Evolutionary conservation across 805 yeast genomes (phyloP).

Genomic region (Metschnikowia bowlesiae): DNA sequence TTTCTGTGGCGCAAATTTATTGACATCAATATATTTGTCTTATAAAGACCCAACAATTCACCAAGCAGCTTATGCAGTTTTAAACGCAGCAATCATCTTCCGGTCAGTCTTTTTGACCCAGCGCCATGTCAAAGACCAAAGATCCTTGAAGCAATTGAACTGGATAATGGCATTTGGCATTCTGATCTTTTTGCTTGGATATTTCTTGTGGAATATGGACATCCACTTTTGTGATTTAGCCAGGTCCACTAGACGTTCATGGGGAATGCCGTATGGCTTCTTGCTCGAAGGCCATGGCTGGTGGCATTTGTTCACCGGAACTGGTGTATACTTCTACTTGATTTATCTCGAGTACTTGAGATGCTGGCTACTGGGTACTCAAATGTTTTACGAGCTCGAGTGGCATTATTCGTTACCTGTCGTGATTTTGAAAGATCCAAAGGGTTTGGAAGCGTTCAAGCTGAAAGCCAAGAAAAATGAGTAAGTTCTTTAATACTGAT

Average conservation of each 20-base stretch:
- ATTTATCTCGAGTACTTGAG: constrained; percentile 74
- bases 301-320: constrained; percentile 91
- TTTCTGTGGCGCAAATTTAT: constrained; percentile 48
- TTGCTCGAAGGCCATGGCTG: constrained; percentile 91
- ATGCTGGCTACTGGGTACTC: constrained; percentile 56
- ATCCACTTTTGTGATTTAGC: constrained; percentile 68
- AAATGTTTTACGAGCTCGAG: constrained; percentile 50
- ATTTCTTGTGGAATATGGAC: constrained; percentile 84
- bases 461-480: constrained; percentile 7
- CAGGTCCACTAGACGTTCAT: constrained; percentile 51
- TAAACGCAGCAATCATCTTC: constrained; percentile 69
- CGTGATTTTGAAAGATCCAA: constrained; percentile 11
- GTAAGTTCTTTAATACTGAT: not conserved
- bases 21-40: constrained; percentile 70
- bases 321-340: constrained; percentile 83
- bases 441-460: constrained; percentile 12
- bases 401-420: constrained; percentile 45
- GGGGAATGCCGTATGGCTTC: constrained; percentile 83
- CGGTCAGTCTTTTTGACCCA: constrained; percentile 52
- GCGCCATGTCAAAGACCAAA: constrained; percentile 47
- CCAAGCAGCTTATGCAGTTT: constrained; percentile 75
- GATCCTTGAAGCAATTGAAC: constrained; percentile 47
- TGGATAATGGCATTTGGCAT: constrained; percentile 58
- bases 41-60: constrained; percentile 83
- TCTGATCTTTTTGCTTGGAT: constrained; percentile 64